Conservation (phyloP, 1,284 basidiomycete species). For the Amylostereum areolatum region DNA sequence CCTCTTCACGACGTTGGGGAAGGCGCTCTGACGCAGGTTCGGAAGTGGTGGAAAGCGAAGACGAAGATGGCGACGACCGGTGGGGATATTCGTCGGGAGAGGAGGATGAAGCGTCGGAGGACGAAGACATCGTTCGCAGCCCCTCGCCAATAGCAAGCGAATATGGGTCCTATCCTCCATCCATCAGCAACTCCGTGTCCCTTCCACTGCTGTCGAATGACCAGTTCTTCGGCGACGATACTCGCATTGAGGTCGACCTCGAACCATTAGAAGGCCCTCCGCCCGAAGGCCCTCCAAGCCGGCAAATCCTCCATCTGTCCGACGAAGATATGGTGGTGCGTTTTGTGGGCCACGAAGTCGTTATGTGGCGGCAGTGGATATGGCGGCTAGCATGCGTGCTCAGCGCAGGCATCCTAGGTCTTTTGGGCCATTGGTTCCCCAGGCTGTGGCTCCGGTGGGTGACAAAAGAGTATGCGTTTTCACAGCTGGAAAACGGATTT, state of each 20-base stretch:
- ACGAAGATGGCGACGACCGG: constrained; percentile 50
- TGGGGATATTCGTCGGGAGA: constrained; percentile 82
- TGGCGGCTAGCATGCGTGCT: constrained; percentile 75
- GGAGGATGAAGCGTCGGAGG: constrained; percentile 34
- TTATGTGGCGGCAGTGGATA: constrained; percentile 55
- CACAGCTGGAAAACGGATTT: constrained; percentile 63
- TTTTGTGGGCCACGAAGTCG: constrained; percentile 83
- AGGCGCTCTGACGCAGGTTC: constrained; percentile 53
- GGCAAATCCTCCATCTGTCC: constrained; percentile 83
- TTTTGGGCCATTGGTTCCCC: constrained; percentile 94
- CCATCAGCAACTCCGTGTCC: constrained; percentile 39
- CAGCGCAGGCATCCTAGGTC: constrained; percentile 71
- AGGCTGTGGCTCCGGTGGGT: constrained; percentile 85
- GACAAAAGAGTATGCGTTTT: constrained; percentile 82
- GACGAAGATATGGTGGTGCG: constrained; percentile 92
- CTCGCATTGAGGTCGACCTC: constrained; percentile 71
- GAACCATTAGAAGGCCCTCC: constrained; percentile 60
- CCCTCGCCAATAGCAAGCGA: constrained; percentile 41
- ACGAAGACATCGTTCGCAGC: constrained; percentile 22
- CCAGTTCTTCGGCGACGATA: constrained; percentile 74
- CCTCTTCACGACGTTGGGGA: constrained; percentile 47
- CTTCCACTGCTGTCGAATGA: constrained; percentile 68
- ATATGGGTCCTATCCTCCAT: constrained; percentile 63
- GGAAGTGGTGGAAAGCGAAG: constrained; percentile 48
- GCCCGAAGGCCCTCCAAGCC: constrained; percentile 61